phyloP scores from a whole-genome alignment of 208 protist genomes.

The Wallacemonas collosoma region DNA sequence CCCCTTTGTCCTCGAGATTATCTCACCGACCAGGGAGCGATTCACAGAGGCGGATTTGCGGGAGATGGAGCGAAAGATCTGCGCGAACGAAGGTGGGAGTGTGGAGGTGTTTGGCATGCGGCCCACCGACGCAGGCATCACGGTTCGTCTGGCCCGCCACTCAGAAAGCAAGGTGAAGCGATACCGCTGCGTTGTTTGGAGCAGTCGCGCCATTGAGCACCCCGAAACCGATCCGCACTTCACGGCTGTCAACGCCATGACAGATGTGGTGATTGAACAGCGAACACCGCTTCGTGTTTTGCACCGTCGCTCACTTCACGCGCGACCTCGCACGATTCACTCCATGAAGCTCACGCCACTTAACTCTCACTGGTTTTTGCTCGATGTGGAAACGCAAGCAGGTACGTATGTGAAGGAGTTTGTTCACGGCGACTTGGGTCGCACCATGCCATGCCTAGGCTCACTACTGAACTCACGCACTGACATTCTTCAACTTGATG shows the following conservation, averaged over 20 bases:
- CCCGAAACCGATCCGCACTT: slow-evolving; percentile 41
- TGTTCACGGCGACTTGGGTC: slow-evolving; percentile 96
- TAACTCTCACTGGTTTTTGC: slow-evolving; percentile 88
- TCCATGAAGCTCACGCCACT: slow-evolving; percentile 64
- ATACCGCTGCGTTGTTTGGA: slow-evolving; percentile 90
- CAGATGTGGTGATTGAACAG: slow-evolving; percentile 74
- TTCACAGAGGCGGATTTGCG: slow-evolving; percentile 59
- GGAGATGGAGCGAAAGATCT: slow-evolving; percentile 45
- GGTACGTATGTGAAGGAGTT: slow-evolving; percentile 99
- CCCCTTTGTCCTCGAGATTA: slow-evolving; percentile 93
- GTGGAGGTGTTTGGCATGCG: slow-evolving; percentile 72
- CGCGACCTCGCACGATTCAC: slow-evolving; percentile 85
- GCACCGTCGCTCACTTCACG: slow-evolving; percentile 91
- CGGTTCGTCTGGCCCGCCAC: slow-evolving; percentile 77
- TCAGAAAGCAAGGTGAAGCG: slow-evolving; percentile 90
- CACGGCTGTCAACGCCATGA: slow-evolving; percentile 36
- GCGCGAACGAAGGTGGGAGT: slow-evolving; percentile 57
- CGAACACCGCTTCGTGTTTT: slow-evolving; percentile 95
- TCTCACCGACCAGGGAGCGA: slow-evolving; percentile 61
- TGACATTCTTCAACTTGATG: slow-evolving; percentile 97
- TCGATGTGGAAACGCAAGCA: slow-evolving; percentile 93
- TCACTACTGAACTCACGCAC: slow-evolving; percentile 72
- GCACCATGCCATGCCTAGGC: slow-evolving; percentile 90
- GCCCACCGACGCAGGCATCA: slow-evolving; percentile 61
- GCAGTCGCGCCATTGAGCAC: slow-evolving; percentile 57